Base-by-base conservation (phyloP, 2,329 filamentous ascomycete species). In the Ilyonectria sp. region DNA sequence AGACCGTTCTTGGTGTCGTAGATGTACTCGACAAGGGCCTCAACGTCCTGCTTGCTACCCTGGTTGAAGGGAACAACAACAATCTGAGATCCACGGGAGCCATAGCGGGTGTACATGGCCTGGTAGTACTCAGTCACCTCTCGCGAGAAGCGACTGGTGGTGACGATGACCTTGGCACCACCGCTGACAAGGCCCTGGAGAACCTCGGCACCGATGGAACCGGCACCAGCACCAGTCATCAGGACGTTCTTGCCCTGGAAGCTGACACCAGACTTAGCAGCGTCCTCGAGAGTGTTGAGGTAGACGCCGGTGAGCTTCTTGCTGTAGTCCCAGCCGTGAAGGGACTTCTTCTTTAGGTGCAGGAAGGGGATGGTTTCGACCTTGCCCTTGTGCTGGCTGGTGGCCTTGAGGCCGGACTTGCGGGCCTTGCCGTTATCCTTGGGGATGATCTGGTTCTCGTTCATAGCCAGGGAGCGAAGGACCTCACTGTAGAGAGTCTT, bases 51-150 rank as follows among this genome's bases (percentile, higher is more conserved):
- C 85, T 98, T 97, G 86, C 95, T 98, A 71, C 95, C 96, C 82
- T 98, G 95, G 83, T 99, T 99, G 90, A 99, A 99, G 56, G 97
- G 96, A 62, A 98, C 97, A 62, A 99, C 96, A 46, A 99, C 94
- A 63, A 99, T 92, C 84, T 98, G 95, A 65, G 96, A 98, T 71
- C 96, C 96, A 72, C 94, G 93, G 68, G 94, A 94, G 77, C 96
- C 96, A 77, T 93, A 97, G 68, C 95, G 93, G 70, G 95, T 93
- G 82, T 99, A 99, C 93, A 99, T 98, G 64, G 94, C 91, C 83
- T 99, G 96, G 84, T 99, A 99, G 86, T 98, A 99, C 85, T 99
- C 96, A 6, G 96, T 99, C 64, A 99, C 96, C 81, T 98, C 93
- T 52, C 94, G 93, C 17, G 96, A 99, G 87, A 96, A 99, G 74